These are phyloP conservation scores for Picea sitchensis DNA, from an alignment of 75 land plant species.

Conservation along the genomic window DNA sequence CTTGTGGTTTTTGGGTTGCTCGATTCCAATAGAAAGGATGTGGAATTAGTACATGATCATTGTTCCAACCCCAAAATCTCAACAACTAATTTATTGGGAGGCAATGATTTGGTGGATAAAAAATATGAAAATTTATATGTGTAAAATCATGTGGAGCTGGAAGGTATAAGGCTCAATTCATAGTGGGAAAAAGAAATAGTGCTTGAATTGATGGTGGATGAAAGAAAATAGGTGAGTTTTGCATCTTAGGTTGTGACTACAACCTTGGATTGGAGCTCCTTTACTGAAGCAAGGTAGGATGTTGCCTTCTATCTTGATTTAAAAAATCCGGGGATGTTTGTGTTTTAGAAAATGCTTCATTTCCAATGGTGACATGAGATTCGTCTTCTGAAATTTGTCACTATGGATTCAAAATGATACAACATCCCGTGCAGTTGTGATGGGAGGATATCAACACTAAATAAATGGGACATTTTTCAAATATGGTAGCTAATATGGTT, in stretches of 20 bases:
- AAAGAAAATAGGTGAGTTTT: too few species aligned
- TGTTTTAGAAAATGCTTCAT: constrained; percentile 58
- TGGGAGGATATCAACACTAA: constrained; percentile 14
- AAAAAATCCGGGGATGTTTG: constrained; percentile 79
- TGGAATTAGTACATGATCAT: too few species aligned
- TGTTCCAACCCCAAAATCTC: too few species aligned
- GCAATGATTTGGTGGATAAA: too few species aligned
- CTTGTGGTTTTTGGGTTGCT: too few species aligned
- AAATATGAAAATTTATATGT: too few species aligned
- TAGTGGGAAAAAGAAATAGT: too few species aligned
- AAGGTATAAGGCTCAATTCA: too few species aligned
- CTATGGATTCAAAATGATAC: constrained; percentile 85
- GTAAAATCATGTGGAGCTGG: too few species aligned
- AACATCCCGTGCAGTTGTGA: constrained; percentile 26
- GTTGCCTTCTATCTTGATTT: neutral
- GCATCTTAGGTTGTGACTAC: neutral
- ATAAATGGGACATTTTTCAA: constrained; percentile 58
- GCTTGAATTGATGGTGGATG: too few species aligned
- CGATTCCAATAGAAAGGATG: too few species aligned
- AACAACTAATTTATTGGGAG: too few species aligned
- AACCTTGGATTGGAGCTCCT: constrained; percentile 1
- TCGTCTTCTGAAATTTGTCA: constrained; percentile 84
- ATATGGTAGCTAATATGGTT: constrained; percentile 25
- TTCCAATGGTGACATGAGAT: constrained; percentile 56
- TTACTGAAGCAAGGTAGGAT: neutral